Conservation (phyloP, 352 stramenopile species). For the Phytophthora boehmeriae region DNA sequence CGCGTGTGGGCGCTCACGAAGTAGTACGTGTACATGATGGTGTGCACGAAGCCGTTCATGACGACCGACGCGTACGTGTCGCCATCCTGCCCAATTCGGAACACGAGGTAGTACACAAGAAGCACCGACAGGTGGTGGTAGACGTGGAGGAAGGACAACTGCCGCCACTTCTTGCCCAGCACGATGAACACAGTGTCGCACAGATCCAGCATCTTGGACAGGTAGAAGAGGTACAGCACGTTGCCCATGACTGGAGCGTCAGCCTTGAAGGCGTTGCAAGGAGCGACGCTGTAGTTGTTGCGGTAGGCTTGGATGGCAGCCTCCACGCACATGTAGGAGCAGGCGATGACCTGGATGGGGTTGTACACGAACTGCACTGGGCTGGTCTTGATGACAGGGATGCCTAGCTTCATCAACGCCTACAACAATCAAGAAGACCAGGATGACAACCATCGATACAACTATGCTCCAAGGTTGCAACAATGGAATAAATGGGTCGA, state of each 20-base stretch:
- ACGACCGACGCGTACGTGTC: constrained; percentile 96
- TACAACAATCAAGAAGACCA: constrained; percentile 21
- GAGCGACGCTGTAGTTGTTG: constrained; percentile 82
- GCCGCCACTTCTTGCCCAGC: constrained; percentile 95
- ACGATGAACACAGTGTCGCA: constrained; percentile 96
- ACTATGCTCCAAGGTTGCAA: constrained; percentile 3
- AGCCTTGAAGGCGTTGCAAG: constrained; percentile 89
- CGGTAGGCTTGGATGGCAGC: constrained; percentile 87
- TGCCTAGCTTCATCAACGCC: constrained; percentile 56
- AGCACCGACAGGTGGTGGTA: constrained; percentile 98
- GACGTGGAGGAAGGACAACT: constrained; percentile 96
- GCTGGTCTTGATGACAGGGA: constrained; percentile 60
- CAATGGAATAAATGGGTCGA: constrained; percentile 2
- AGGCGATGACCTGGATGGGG: constrained; percentile 92
- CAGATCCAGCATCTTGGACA: constrained; percentile 94
- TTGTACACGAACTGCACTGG: constrained; percentile 95
- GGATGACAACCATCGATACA: not conserved
- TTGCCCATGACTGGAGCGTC: constrained; percentile 88
- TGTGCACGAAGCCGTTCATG: constrained; percentile 97
- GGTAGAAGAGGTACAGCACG: constrained; percentile 96
- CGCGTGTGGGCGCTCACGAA: constrained; percentile 97
- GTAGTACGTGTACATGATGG: constrained; percentile 99
- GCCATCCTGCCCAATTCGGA: constrained; percentile 93
- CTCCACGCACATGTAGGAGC: constrained; percentile 95
- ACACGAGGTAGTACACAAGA: constrained; percentile 95